Evolutionary conservation across 805 yeast genomes (phyloP), one percentile per base, ranked within the genome.

Genomic region (Nematodospora valgi): DNA sequence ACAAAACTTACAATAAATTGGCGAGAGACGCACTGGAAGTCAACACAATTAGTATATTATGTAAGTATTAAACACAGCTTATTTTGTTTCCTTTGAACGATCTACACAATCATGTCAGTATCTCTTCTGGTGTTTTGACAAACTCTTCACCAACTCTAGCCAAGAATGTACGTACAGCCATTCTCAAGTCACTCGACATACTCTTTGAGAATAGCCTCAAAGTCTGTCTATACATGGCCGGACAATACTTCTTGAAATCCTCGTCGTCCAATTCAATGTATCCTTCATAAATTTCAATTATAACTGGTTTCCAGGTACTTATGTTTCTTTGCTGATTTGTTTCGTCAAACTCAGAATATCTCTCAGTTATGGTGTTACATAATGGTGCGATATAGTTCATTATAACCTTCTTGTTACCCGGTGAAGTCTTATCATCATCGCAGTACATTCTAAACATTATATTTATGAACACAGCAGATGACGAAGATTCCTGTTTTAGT

Each of bases 301-400:
- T 87, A 13, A 93, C 97, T 0, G 98, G 97, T 49, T 84, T 73
- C 94, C 97, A 83, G 3, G 94, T 81, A 12, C 76, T 70, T 28
- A 91, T 78, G 56, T 86, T 86, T 51, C 95, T 76, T 34, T 76
- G 78, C 49, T 82, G 87, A 57, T 85, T 91, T 5, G 77, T 67
- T 43, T 84, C 95, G 45, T 85, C 91, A 46, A 89, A 70, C 2
- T 72, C 69, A 21, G 80, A 72, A 56, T 78, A 89, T 41, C 89
- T 77, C 37, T 74, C 74, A 17, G 88, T 72, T 20, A 91, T 82
- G 5, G 76, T 69, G 6, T 74, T 76, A 49, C 95, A 84, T 51
- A 88, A 68, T 17, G 87, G 85, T 18, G 72, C 56, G 27, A 78
- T 63, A 17, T 72, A 74, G 8, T 63, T 67, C 48, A 78, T 74